Base-by-base conservation (phyloP, 1,284 basidiomycete genomes). In the Phaffia rhodozyma region DNA sequence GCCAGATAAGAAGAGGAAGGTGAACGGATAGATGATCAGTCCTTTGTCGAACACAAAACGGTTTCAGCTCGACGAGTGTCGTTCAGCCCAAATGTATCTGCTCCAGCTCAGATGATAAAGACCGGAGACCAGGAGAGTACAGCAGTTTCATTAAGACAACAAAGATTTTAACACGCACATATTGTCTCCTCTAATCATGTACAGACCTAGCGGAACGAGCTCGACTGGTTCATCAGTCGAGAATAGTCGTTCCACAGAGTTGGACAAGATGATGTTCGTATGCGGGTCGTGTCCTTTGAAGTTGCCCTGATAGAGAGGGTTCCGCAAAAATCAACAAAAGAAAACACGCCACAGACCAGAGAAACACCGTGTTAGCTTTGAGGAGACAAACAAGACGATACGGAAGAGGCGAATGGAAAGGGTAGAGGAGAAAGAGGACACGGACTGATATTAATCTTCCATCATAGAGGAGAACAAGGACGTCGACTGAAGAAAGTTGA, bases 101-200 rank as follows among this genome's bases (percentile, higher is more conserved):
- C 18, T 21, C 20, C 3, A 29, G 16, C 27, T 49, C 21, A 13
- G 20, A 23, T 16, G 30, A 43, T 1, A 29, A 25, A 48, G 43
- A 29, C 38, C 30, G 38, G n/a, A 34, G 20, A 57, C 13, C 18
- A 27, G 50, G 21, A 55, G 11, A 43, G 21, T 9, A 52, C 21
- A 18, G 23, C 5, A 23, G 16, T 1, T 30, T 25, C 18, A n/a
- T 27, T 5, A 23, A 20, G 29, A 25, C n/a, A 16, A 3, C 20
- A 23, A 38, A 21, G 48, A 43, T 48, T 25, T 16, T 25, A 48
- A 38, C 3, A 78, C 81, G 71, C 67, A 97, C 94, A 96, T 92
- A 80, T 94, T 93, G 73, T 98, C 94, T 1, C 94, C 94, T 72
- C 97, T 90, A 71, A 98, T 88, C 69, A 99, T 84, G 76, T 98